A percentile compares a stretch with the other conserved stretches of the same genome.
phyloP scores from a whole-genome alignment of 208 protist species.

The Acanthamoeba castellanii region DNA sequence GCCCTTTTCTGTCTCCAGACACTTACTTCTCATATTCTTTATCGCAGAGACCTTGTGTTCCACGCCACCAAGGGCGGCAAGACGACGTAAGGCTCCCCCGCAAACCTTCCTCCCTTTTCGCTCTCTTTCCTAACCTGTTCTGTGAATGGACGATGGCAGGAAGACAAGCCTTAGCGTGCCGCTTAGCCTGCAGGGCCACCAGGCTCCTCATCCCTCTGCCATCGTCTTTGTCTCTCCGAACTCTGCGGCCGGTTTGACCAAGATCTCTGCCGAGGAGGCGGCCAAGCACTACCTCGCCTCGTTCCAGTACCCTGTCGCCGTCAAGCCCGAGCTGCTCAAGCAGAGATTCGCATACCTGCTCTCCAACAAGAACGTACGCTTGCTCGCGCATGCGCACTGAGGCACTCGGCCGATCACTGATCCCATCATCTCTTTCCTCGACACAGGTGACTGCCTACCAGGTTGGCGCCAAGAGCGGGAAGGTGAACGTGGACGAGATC shows the following conservation, averaged over 20 bases:
- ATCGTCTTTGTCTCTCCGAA: slow-evolving; percentile 47
- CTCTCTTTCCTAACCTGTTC: neutral
- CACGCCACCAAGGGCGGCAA: slow-evolving; percentile 58
- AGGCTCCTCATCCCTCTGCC: slow-evolving; percentile 52
- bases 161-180: slow-evolving; percentile 52
- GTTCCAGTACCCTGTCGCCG: slow-evolving; percentile 44
- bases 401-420: neutral
- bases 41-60: slow-evolving; percentile 50
- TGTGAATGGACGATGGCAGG: neutral
- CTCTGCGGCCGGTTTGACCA: slow-evolving; percentile 40
- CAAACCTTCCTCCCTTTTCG: neutral
- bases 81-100: neutral
- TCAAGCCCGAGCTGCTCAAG: slow-evolving; percentile 68
- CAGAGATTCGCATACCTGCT: slow-evolving; percentile 65
- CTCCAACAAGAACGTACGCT: slow-evolving; percentile 67
- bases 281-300: slow-evolving; percentile 64
- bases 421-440: neutral
- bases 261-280: slow-evolving; percentile 65
- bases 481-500: slow-evolving; percentile 59
- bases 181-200: neutral
- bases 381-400: neutral
- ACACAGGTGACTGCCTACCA: slow-evolving; percentile 53
- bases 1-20: neutral
- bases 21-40: neutral
- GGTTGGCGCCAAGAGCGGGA: slow-evolving; percentile 21